Evolutionary conservation across 2,329 filamentous ascomycete genomes (phyloP).

Genomic region (Dothiorella sarmentorum): DNA sequence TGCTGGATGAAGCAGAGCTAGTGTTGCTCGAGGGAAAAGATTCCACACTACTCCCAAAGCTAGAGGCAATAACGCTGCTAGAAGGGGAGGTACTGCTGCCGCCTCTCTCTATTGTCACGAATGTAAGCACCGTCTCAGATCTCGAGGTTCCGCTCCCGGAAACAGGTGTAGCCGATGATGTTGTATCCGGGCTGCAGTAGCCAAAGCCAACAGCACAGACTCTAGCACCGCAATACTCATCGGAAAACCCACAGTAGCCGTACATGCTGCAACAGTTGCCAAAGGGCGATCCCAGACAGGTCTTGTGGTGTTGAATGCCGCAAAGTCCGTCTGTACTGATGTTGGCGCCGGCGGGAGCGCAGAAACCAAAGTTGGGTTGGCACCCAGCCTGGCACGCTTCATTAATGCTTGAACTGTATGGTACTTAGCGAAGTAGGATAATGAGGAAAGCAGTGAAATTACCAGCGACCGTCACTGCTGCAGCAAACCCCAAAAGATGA

Average conservation of each 20-base stretch:
- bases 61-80: neutral
- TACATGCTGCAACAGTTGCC: constrained; percentile 17
- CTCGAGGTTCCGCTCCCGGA: neutral
- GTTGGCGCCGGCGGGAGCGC: neutral
- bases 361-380: neutral
- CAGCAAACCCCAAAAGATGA: neutral
- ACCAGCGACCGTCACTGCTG: neutral
- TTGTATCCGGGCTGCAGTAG: neutral
- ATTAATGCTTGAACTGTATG: neutral
- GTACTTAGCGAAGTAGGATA: neutral
- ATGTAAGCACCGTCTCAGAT: neutral
- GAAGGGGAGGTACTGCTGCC: neutral
- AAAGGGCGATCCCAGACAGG: constrained; percentile 12
- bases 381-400: neutral
- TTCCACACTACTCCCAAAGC: neutral
- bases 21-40: neutral
- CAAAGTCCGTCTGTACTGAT: neutral
- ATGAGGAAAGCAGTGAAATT: neutral
- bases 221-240: constrained; percentile 12
- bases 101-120: neutral
- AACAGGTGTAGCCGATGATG: neutral
- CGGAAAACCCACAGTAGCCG: constrained; percentile 15
- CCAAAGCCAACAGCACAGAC: constrained; percentile 9
- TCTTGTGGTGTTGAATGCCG: neutral
- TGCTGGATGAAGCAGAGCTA: neutral